Conservation (phyloP, 2,329 filamentous ascomycete genomes). For the Fusarium torreyae region DNA sequence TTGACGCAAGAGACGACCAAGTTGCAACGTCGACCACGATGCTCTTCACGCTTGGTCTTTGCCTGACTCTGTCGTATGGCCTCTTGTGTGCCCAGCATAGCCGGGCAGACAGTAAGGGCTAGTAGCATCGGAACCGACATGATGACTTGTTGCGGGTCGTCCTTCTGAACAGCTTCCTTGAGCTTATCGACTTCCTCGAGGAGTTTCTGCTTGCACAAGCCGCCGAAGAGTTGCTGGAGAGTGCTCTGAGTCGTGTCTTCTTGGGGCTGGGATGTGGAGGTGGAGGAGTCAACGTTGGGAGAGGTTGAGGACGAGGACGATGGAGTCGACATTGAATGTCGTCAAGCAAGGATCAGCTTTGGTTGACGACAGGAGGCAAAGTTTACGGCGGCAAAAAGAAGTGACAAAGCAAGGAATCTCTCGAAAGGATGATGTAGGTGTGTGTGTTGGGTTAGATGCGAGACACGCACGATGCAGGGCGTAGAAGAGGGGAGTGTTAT, state of each 20-base stretch:
- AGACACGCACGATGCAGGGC: constrained; percentile 27
- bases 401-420: constrained; percentile 35
- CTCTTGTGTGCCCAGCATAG: constrained; percentile 63
- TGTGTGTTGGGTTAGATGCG: constrained; percentile 23
- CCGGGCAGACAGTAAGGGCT: constrained; percentile 52
- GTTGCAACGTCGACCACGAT: constrained; percentile 64
- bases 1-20: constrained; percentile 63
- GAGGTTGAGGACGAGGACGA: constrained; percentile 32
- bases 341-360: constrained; percentile 11
- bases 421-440: constrained; percentile 11
- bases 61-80: constrained; percentile 63
- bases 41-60: constrained; percentile 63
- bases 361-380: constrained; percentile 24
- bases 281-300: constrained; percentile 21
- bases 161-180: constrained; percentile 46
- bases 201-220: constrained; percentile 46
- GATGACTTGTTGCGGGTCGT: constrained; percentile 49
- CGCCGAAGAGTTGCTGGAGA: constrained; percentile 45
- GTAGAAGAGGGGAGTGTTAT: constrained; percentile 24
- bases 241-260: constrained; percentile 35
- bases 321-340: constrained; percentile 46
- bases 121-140: constrained; percentile 52
- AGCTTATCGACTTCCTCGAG: constrained; percentile 49
- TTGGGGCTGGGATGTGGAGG: constrained; percentile 27
- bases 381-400: constrained; percentile 31